Evolutionary conservation across 768 basidiomycete species (phyloP).

Genomic region (Phlebiopsis flavidoalba): DNA sequence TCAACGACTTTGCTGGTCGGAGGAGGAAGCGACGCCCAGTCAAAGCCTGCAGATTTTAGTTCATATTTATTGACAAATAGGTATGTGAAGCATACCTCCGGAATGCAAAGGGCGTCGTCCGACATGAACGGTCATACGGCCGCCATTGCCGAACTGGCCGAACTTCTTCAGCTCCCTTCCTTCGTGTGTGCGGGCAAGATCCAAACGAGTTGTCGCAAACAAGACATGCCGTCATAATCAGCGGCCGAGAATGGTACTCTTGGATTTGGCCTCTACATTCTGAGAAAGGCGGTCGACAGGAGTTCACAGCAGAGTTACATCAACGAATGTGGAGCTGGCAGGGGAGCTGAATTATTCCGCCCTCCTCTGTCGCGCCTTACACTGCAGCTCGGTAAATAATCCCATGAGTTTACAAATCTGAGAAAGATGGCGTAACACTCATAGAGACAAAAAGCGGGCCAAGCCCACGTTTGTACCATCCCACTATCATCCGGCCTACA

Average conservation of each 20-base stretch:
- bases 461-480: conserved; percentile 7
- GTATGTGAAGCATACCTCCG: neutral
- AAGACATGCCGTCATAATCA: conserved; percentile 9
- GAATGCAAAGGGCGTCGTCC: neutral
- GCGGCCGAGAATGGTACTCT: conserved; percentile 11
- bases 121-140: neutral
- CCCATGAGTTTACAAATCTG: too few species aligned
- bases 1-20: conserved; percentile 25
- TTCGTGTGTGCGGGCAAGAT: conserved; percentile 11
- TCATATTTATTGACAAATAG: neutral
- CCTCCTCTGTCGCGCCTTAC: too few species aligned
- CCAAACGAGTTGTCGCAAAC: conserved; percentile 9
- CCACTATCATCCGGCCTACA: neutral
- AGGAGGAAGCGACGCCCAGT: conserved; percentile 18
- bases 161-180: conserved; percentile 1
- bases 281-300: conserved; percentile 17
- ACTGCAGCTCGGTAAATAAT: too few species aligned
- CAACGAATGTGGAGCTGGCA: conserved; percentile 13
- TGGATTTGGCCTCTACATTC: conserved; percentile 13
- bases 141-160: conserved; percentile 4
- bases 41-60: conserved; percentile 19
- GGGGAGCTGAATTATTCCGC: neutral
- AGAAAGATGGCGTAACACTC: neutral
- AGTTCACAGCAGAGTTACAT: conserved; percentile 17
- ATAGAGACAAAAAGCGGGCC: neutral